A percentile compares a stretch with the other conserved stretches of the same genome.
These are phyloP conservation scores for Quercus parvula DNA, from an alignment of 306 rosid genomes.

Conservation along the genomic window DNA sequence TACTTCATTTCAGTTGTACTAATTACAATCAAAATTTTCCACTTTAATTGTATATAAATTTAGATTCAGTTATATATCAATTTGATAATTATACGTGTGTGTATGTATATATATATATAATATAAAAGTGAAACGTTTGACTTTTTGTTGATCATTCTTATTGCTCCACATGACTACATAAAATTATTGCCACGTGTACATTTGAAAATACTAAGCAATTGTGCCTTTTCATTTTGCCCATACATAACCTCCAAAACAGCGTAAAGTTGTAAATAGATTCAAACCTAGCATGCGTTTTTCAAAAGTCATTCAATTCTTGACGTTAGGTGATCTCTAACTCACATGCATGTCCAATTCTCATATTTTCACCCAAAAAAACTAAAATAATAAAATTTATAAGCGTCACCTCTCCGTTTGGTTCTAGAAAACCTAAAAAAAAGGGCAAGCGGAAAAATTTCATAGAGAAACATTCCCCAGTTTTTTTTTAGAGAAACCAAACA, in stretches of 20 bases:
- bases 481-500: not conserved
- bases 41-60: too few species aligned
- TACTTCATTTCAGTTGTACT: too few species aligned
- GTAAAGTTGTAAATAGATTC: not conserved
- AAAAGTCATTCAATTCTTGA: not conserved
- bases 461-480: not conserved
- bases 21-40: too few species aligned
- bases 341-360: not conserved
- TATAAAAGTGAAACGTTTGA: too few species aligned
- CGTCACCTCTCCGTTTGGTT: not conserved
- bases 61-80: too few species aligned
- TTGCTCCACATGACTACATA: too few species aligned
- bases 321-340: not conserved
- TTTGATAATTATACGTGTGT: too few species aligned
- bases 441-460: not conserved
- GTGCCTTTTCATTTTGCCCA: too few species aligned
- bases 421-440: not conserved
- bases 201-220: too few species aligned
- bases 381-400: not conserved
- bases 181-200: too few species aligned
- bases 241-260: not conserved
- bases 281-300: not conserved
- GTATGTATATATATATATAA: too few species aligned
- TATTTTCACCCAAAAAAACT: not conserved
- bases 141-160: too few species aligned